Evolutionary conservation across 2,329 filamentous ascomycete species (phyloP).

Genomic region (Fusarium incarnatum): DNA sequence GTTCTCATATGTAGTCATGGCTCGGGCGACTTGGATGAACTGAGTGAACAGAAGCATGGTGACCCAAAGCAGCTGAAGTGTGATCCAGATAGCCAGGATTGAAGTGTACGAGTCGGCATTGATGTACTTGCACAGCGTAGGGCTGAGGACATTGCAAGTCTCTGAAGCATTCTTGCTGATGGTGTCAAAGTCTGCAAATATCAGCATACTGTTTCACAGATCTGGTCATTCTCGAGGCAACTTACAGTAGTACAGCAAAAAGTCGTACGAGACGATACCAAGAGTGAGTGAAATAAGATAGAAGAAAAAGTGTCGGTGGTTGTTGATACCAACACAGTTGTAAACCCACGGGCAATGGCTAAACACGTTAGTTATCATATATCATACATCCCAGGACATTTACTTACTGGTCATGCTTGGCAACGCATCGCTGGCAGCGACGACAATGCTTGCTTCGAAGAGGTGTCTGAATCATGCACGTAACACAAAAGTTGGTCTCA

Average conservation of each 20-base stretch:
- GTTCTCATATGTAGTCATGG: constrained; percentile 96
- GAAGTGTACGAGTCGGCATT: constrained; percentile 88
- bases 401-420: constrained; percentile 93
- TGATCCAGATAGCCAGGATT: constrained; percentile 81
- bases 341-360: constrained; percentile 98
- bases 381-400: not conserved
- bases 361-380: constrained; percentile 46
- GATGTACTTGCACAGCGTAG: constrained; percentile 78
- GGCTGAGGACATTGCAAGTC: constrained; percentile 80
- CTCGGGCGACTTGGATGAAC: constrained; percentile 89
- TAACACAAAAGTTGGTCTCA: constrained; percentile 91
- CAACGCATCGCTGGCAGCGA: constrained; percentile 89
- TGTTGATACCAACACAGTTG: constrained; percentile 96
- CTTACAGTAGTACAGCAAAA: constrained; percentile 78
- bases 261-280: constrained; percentile 79
- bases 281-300: constrained; percentile 84
- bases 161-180: constrained; percentile 65
- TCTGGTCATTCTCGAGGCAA: constrained; percentile 1
- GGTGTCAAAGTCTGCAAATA: constrained; percentile 68
- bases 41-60: constrained; percentile 97
- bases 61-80: constrained; percentile 91
- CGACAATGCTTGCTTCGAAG: constrained; percentile 96
- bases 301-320: constrained; percentile 93
- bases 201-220: constrained; percentile 11
- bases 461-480: constrained; percentile 93